Conservation (phyloP, 2,329 filamentous ascomycete species). For the Sphaceloma murrayae region DNA sequence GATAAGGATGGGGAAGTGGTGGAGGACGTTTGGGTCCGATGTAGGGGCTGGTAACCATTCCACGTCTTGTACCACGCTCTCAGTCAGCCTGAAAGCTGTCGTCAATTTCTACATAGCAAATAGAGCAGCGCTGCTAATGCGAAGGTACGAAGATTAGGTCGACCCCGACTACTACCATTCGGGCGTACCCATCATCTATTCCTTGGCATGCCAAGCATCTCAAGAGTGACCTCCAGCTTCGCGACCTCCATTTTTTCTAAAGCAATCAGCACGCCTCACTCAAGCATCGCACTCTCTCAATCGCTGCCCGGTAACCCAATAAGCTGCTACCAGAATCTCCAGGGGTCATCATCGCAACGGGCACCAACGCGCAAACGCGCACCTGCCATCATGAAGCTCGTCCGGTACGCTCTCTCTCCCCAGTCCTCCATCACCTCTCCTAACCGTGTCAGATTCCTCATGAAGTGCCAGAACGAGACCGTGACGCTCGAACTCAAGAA, state of each 20-base stretch:
- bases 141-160: neutral
- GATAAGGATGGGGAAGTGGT: conserved; percentile 49
- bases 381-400: conserved; percentile 75
- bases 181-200: too few relatives aligned
- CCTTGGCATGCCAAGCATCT: conserved; percentile 14
- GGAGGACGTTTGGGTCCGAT: conserved; percentile 62
- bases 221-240: neutral
- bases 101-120: too few relatives aligned
- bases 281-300: neutral
- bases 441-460: conserved; percentile 65
- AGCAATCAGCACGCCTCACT: neutral
- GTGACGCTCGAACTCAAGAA: conserved; percentile 98
- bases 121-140: too few relatives aligned
- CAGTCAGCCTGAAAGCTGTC: too few relatives aligned
- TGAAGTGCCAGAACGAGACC: conserved; percentile 99
- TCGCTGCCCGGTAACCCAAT: neutral
- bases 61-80: too few relatives aligned
- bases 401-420: conserved; percentile 57
- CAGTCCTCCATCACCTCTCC: conserved; percentile 28
- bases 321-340: neutral
- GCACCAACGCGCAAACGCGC: neutral
- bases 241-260: conserved; percentile 10
- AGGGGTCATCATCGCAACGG: neutral
- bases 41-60: conserved; percentile 63
- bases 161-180: neutral